Percentiles rank a stretch among this genome's conserved stretches.
phyloP scores from a whole-genome alignment of 2,329 filamentous ascomycete species.

The Pseudogymnoascus sp. region DNA sequence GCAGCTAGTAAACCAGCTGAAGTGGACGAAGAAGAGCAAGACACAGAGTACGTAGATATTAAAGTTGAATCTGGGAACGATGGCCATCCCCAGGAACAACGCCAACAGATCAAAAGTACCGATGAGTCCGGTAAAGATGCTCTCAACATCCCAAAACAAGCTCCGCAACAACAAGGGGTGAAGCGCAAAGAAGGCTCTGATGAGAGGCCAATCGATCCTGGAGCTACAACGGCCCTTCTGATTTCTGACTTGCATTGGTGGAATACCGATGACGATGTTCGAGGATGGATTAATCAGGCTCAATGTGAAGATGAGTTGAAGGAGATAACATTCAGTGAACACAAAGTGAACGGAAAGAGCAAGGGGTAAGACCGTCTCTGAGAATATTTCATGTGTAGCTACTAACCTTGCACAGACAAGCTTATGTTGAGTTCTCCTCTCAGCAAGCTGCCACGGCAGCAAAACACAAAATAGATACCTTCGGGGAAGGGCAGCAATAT shows the following conservation, averaged over 20 bases:
- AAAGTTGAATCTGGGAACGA: slow-evolving; percentile 32
- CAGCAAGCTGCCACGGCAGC: slow-evolving; percentile 77
- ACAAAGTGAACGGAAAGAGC: slow-evolving; percentile 98
- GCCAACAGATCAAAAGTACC: slow-evolving; percentile 36
- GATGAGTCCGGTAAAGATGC: slow-evolving; percentile 29
- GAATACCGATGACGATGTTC: slow-evolving; percentile 91
- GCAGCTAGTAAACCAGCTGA: slow-evolving; percentile 14
- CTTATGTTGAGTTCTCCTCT: slow-evolving; percentile 76
- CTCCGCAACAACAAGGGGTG: slow-evolving; percentile 43
- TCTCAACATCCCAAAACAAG: slow-evolving; percentile 29
- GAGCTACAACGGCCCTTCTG: slow-evolving; percentile 63
- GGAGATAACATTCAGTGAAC: slow-evolving; percentile 93
- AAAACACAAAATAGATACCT: slow-evolving; percentile 71
- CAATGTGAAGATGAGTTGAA: slow-evolving; percentile 76
- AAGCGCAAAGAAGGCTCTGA: slow-evolving; percentile 55
- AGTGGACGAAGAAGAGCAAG: slow-evolving; percentile 32
- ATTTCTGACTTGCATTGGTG: slow-evolving; percentile 93
- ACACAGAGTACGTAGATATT: slow-evolving; percentile 32
- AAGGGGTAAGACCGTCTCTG: slow-evolving; percentile 59
- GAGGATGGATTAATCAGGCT: slow-evolving; percentile 75
- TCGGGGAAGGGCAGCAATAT: slow-evolving; percentile 41
- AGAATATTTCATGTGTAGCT: not conserved
- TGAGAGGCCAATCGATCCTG: slow-evolving; percentile 49
- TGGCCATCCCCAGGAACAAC: slow-evolving; percentile 24
- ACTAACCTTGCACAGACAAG: slow-evolving; percentile 43